phyloP scores from a whole-genome alignment of 208 protist species.

The Leishmania arabica region DNA sequence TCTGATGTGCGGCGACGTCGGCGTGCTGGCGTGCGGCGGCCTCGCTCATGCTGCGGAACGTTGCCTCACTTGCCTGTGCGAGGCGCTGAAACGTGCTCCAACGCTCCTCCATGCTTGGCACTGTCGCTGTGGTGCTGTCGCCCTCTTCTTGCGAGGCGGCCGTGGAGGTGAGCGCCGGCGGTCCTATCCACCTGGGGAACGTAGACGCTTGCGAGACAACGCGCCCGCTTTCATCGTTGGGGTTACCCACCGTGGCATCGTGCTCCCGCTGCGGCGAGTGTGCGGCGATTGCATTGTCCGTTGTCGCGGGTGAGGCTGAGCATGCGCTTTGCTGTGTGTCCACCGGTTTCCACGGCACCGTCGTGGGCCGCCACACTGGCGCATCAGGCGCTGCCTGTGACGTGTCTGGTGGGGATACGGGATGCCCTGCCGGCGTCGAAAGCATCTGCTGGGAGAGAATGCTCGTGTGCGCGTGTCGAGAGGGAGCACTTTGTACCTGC shows the following conservation, averaged over 20 bases:
- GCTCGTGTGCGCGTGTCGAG: background rate
- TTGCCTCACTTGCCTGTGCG: constrained; percentile 23
- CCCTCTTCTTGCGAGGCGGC: background rate
- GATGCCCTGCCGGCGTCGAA: background rate
- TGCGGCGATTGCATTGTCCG: background rate
- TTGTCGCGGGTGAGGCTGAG: background rate
- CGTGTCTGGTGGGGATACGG: background rate
- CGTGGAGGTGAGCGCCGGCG: constrained; percentile 16
- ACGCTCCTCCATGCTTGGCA: constrained; percentile 27
- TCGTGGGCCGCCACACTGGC: constrained; percentile 26
- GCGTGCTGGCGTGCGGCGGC: constrained; percentile 5
- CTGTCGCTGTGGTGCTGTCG: background rate
- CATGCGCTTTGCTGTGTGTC: background rate
- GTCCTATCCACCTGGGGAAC: constrained; percentile 12
- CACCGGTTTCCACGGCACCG: constrained; percentile 19
- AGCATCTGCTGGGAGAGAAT: background rate
- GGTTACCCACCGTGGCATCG: background rate
- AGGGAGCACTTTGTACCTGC: background rate
- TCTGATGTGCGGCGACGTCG: constrained; percentile 20
- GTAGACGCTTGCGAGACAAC: background rate
- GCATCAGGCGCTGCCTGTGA: background rate
- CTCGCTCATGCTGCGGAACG: constrained; percentile 19
- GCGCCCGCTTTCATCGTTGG: background rate
- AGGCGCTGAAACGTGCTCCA: constrained; percentile 29
- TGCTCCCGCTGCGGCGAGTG: background rate